A percentile compares a stretch with the other conserved stretches of the same genome.
phyloP scores from a whole-genome alignment of 352 stramenopile genomes.

The Phytophthora sojae region DNA sequence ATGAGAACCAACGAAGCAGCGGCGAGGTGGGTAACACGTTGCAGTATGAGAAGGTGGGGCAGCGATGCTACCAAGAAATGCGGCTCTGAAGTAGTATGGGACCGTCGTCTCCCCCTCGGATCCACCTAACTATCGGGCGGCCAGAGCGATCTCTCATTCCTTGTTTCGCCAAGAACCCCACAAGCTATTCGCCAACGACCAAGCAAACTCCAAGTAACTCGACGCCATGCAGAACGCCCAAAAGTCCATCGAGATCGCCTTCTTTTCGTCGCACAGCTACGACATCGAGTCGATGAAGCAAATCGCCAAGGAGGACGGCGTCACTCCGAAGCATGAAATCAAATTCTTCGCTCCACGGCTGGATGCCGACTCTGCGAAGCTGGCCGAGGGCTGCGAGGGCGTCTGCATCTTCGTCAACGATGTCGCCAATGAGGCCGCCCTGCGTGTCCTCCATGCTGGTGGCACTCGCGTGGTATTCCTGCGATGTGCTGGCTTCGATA shows the following conservation, averaged over 20 bases:
- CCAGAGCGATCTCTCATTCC: slow-evolving; percentile 6
- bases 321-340: slow-evolving; percentile 56
- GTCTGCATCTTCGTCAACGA: slow-evolving; percentile 91
- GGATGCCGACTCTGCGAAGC: slow-evolving; percentile 50
- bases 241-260: slow-evolving; percentile 64
- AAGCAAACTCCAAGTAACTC: not conserved
- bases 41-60: not conserved
- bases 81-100: slow-evolving; percentile 1
- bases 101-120: not conserved
- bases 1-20: slow-evolving; percentile 2
- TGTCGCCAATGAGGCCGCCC: slow-evolving; percentile 58
- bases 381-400: slow-evolving; percentile 62
- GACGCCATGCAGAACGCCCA: not conserved
- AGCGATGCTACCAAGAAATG: not conserved
- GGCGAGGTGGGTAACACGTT: slow-evolving; percentile 1
- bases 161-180: slow-evolving; percentile 13
- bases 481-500: slow-evolving; percentile 83
- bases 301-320: slow-evolving; percentile 46
- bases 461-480: slow-evolving; percentile 76
- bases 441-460: slow-evolving; percentile 54
- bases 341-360: slow-evolving; percentile 64
- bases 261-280: slow-evolving; percentile 78
- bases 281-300: slow-evolving; percentile 68
- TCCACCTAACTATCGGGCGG: not conserved
- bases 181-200: not conserved